Conservation (phyloP, 441 rosid genomes). For the Populus hybrid region DNA sequence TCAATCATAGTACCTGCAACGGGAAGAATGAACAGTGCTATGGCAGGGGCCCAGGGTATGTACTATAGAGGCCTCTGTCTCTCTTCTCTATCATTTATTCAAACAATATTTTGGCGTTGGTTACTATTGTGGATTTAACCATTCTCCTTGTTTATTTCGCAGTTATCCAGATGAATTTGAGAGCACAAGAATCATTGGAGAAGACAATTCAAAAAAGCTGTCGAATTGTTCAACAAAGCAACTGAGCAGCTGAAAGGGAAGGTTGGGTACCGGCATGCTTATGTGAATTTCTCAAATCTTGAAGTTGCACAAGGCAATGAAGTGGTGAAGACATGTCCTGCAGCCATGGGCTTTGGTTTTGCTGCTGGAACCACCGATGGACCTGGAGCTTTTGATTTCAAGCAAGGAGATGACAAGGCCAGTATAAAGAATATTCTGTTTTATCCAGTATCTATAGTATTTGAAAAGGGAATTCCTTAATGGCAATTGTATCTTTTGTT, state of each 20-base stretch:
- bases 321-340: slow-evolving; percentile 81
- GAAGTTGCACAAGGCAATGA: slow-evolving; percentile 58
- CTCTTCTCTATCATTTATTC: not conserved
- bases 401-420: slow-evolving; percentile 91
- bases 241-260: slow-evolving; percentile 69
- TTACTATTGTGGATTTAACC: not conserved
- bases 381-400: slow-evolving; percentile 30
- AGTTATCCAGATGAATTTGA: slow-evolving; percentile 96
- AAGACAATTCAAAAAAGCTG: slow-evolving; percentile 78
- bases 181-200: slow-evolving; percentile 84
- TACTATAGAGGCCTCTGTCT: slow-evolving; percentile 1
- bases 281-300: slow-evolving; percentile 82
- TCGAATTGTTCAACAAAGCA: slow-evolving; percentile 69
- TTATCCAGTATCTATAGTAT: not conserved
- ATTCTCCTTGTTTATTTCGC: slow-evolving; percentile 8
- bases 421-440: slow-evolving; percentile 10
- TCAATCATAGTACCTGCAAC: slow-evolving; percentile 90
- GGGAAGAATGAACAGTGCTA: slow-evolving; percentile 88
- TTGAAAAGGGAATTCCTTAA: not conserved
- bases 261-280: slow-evolving; percentile 68
- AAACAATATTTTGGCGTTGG: not conserved
- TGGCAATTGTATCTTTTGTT: not conserved
- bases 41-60: slow-evolving; percentile 96
- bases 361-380: slow-evolving; percentile 98
- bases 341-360: slow-evolving; percentile 93